Evolutionary conservation across 495 filamentous ascomycete species (phyloP), one percentile per base, ranked within the genome.

Genomic region (Lasiosphaeria hispida): DNA sequence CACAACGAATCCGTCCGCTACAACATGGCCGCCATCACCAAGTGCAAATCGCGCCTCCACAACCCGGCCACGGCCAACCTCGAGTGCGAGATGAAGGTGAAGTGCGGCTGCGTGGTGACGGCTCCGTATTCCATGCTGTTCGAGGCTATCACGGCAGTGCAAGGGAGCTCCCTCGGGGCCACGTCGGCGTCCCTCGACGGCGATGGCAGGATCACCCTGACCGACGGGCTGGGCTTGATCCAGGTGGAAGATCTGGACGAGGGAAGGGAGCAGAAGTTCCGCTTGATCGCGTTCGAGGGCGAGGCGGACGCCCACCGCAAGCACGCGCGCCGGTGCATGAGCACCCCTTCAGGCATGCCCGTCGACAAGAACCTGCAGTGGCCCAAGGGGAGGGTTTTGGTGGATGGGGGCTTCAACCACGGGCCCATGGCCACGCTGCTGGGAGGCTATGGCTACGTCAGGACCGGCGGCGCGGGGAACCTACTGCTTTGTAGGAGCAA

Each of bases 381-480:
- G 51, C 65, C 65, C 18, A 52, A 18, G 7, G 62, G 58, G 9
- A 52, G 65, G 15, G 65, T 59, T 9, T 33, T 68, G 11, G 62
- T 68, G 10, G 45, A 60, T 10, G 55, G 53, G 7, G 63, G 66
- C 6, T 68, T 65, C 51, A 63, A 48, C 0, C 59, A 65, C 38
- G 41, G 37, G 5, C 39, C 50, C 5, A 42, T 37, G n/a, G 53
- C 52, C 48, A 47, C n/a, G n/a, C n/a, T 60, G 41, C 40, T 59
- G 63, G 53, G 60, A 42, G 54, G 63, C 51, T 68, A 68, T 50
- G 65, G 63, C 7, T 68, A 61, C 37, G 63, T 68, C 33, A 53
- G 56, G 7, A 65, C 60, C 9, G 57, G 57, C 17, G 55, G n/a
- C n/a, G n/a, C 57, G 10, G 65, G 63, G 30, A 66, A 68, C 39